Evolutionary conservation across 148 eudicot species (phyloP), one percentile per base, ranked within the genome.

Genomic region (Diospyros lotus): DNA sequence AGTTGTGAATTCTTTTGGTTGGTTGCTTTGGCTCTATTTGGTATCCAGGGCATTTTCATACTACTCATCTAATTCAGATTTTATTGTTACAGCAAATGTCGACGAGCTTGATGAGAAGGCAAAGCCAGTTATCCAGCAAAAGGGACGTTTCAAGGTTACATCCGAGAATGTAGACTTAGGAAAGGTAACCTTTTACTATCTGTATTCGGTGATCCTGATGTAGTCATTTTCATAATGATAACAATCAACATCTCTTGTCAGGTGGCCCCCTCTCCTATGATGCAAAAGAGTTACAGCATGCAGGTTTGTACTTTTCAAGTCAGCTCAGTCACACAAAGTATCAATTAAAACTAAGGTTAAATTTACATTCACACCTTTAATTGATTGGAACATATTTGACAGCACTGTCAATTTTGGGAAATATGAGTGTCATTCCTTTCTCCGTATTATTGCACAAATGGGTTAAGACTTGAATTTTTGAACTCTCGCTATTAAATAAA

Each of bases 81-180:
- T 59, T 58, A 1, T 39, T 69, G 11, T 75, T 45, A 64, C 80
- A 88, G 95, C 80, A 73, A 87, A 76, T 66, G 74, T 76, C 66
- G 94, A 92, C 45, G 97, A 94, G 40, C 80, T 74, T 12, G 92
- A 92, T 48, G 97, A 91, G 60, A 86, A 86, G 74, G 82, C 83
- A 46, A 90, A 79, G 65, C 85, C 84, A 61, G 81, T 90, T 66
- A 86, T 95, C 71, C 97, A 95, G 80, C 97, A 84, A 82, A 90
- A 79, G 65, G 98, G 98, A 15, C 89, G 98, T 39, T 95, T 95
- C 68, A 90, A 95, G 74, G 93, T 95, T 58, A 88, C 93, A 46
- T 92, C 94, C 6, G 98, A 87, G 79, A 89, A 84, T 84, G 88
- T 87, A 41, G 98, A 94, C 64, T 7, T 81, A 48, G 94, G 90